phyloP scores from a whole-genome alignment of 208 protist species.

The Endotrypanum monterogeii region DNA sequence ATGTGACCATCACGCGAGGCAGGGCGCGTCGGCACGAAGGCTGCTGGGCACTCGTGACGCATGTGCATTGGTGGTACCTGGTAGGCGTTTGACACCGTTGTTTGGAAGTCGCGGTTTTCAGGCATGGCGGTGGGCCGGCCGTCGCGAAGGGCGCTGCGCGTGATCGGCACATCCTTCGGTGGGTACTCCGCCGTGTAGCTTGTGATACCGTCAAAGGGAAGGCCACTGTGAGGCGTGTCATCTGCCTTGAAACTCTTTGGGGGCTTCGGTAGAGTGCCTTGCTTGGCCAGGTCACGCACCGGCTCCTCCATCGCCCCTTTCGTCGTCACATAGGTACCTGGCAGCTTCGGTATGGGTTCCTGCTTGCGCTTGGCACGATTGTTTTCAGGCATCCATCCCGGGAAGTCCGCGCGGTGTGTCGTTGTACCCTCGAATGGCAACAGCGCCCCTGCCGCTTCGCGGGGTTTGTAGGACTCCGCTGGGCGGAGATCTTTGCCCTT shows the following conservation, averaged over 20 bases:
- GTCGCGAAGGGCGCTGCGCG: conserved; percentile 34
- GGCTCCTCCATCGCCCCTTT: conserved; percentile 82
- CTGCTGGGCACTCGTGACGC: conserved; percentile 72
- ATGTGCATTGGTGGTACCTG: conserved; percentile 54
- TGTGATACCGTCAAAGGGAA: conserved; percentile 86
- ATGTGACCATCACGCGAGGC: conserved; percentile 83
- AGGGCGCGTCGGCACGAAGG: conserved; percentile 68
- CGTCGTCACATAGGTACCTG: conserved; percentile 82
- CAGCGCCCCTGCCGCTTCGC: conserved; percentile 42
- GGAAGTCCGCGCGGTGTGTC: conserved; percentile 88
- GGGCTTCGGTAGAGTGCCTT: conserved; percentile 58
- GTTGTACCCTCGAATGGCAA: conserved; percentile 84
- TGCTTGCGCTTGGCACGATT: conserved; percentile 65
- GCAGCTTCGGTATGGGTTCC: conserved; percentile 77
- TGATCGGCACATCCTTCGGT: conserved; percentile 73
- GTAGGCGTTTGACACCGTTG: conserved; percentile 62
- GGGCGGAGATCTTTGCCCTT: conserved; percentile 74
- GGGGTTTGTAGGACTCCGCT: conserved; percentile 87
- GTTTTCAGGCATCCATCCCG: conserved; percentile 82
- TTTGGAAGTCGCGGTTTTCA: conserved; percentile 89
- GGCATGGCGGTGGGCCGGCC: conserved; percentile 32
- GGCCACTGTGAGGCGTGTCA: conserved; percentile 46
- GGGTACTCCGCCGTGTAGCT: conserved; percentile 90
- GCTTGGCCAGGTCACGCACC: conserved; percentile 55
- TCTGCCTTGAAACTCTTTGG: conserved; percentile 80